phyloP scores from a whole-genome alignment of 2,329 filamentous ascomycete genomes.

The Colletotrichum lupini region DNA sequence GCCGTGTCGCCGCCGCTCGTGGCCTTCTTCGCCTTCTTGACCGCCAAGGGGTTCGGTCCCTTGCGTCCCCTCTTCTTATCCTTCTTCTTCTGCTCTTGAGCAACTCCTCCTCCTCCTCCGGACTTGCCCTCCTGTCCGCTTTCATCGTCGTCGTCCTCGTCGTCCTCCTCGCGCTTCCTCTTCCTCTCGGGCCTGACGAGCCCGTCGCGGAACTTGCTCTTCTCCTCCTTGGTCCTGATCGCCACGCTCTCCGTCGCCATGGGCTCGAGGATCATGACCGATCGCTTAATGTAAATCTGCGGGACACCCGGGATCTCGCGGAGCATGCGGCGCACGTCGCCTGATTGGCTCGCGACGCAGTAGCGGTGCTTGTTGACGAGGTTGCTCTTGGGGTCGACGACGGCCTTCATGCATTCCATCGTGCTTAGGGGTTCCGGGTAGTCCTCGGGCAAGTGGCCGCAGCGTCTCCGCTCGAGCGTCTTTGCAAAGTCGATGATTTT shows the following conservation, averaged over 20 bases:
- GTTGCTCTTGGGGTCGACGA: slow-evolving; percentile 81
- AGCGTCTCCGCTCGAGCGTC: slow-evolving; percentile 75
- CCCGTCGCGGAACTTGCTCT: slow-evolving; percentile 78
- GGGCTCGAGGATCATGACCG: slow-evolving; percentile 78
- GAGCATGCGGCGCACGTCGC: slow-evolving; percentile 71
- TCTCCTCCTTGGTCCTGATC: slow-evolving; percentile 75
- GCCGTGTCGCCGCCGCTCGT: slow-evolving; percentile 36
- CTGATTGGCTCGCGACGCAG: slow-evolving; percentile 79
- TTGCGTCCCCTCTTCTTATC: slow-evolving; percentile 71
- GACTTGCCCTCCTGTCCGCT: slow-evolving; percentile 39
- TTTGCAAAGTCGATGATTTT: slow-evolving; percentile 81
- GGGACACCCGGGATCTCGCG: slow-evolving; percentile 78
- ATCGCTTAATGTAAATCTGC: slow-evolving; percentile 81
- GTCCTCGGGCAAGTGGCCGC: slow-evolving; percentile 79
- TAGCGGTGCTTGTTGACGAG: slow-evolving; percentile 83
- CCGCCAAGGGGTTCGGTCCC: slow-evolving; percentile 76
- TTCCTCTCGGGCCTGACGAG: slow-evolving; percentile 65
- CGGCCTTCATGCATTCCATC: slow-evolving; percentile 75
- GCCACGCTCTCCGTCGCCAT: slow-evolving; percentile 77
- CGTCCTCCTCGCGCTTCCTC: slow-evolving; percentile 62
- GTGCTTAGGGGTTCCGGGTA: slow-evolving; percentile 77
- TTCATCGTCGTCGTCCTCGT: slow-evolving; percentile 49
- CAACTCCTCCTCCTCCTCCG: slow-evolving; percentile 3
- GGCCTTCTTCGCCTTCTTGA: slow-evolving; percentile 75
- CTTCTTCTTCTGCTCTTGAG: slow-evolving; percentile 61